phyloP scores from a whole-genome alignment of 176 grass and related monocot species.

The Zoysia pacifica region DNA sequence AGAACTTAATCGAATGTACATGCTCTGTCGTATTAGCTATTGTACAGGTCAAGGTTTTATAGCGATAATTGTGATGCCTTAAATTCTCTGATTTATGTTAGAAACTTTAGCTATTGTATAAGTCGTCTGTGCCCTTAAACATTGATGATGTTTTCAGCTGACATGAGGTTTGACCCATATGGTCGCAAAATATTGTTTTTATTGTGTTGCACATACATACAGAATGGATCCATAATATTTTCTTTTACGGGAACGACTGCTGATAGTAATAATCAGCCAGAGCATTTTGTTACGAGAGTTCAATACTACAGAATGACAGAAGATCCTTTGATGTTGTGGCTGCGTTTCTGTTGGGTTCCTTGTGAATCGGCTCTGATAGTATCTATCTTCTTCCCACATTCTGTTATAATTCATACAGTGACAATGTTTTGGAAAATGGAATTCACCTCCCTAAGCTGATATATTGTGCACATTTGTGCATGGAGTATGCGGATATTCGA shows the following conservation, averaged over 20 bases:
- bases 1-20: constrained; percentile 17
- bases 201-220: constrained; percentile 32
- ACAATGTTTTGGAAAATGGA: neutral
- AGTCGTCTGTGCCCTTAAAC: neutral
- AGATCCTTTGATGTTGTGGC: neutral
- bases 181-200: constrained; percentile 6
- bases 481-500: neutral
- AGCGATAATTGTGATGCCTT: constrained; percentile 40
- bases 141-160: constrained; percentile 5
- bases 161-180: neutral
- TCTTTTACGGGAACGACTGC: neutral
- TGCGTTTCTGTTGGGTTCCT: neutral
- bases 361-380: neutral
- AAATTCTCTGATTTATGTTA: constrained; percentile 39
- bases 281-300: neutral
- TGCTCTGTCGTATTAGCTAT: constrained; percentile 33
- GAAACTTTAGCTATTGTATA: constrained; percentile 27
- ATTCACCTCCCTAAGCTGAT: neutral
- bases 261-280: neutral
- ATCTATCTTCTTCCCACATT: neutral
- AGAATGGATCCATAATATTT: neutral
- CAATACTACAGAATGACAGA: neutral
- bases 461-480: neutral
- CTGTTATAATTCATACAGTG: neutral
- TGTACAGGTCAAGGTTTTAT: constrained; percentile 37